Base-by-base conservation (phyloP, 2,329 filamentous ascomycete genomes). In the Beauveria caledonica region DNA sequence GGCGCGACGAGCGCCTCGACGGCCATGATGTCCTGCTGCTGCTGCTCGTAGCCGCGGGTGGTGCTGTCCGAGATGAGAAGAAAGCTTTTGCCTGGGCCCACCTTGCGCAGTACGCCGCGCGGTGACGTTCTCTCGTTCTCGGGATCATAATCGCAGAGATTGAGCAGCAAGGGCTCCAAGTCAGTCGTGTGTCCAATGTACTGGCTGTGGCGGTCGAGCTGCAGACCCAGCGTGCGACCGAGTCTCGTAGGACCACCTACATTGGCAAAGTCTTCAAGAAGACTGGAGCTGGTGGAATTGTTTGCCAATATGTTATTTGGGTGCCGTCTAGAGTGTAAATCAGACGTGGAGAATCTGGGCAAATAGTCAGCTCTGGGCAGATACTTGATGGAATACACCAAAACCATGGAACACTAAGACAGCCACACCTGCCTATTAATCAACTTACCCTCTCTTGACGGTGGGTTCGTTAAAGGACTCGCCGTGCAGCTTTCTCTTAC, bases 151-250 rank as follows among this genome's bases (percentile, higher is more conserved):
- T 86, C 81, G 23, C 89, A 92, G 23, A 93, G 80, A 67, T 90
- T 89, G 73, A 93, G 90, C 59, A 94, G 79, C n/a, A 87, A 87
- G 17, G 89, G 88, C 70, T 94, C 90, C 69, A 92, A 90, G 67
- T 92, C 88, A 55, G 89, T 92, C 55, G 89, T 93, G 61, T 88
- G 84, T 27, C 90, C 90, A 66, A 94, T 90, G 69, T 93, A 90
- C 73, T 90, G 88, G 74, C 88, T 91, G 72, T 88, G 91, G 63
- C 88, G 85, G 72, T 90, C 87, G 68, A 84, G 78, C 71, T 93
- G 89, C 65, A 94, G 80, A 62, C 90, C 90, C 61, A 94, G 77
- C 17, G 86, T 88, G 69, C 85, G 81, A 72, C 86, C 86, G 61
- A 89, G 77, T 67, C 87, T 76, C 61, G 83, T 85, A 58, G 84